Percentiles rank a stretch among this genome's conserved stretches.
Evolutionary conservation across 179 eudicot species (phyloP).

Genomic region (Silene coronaria): DNA sequence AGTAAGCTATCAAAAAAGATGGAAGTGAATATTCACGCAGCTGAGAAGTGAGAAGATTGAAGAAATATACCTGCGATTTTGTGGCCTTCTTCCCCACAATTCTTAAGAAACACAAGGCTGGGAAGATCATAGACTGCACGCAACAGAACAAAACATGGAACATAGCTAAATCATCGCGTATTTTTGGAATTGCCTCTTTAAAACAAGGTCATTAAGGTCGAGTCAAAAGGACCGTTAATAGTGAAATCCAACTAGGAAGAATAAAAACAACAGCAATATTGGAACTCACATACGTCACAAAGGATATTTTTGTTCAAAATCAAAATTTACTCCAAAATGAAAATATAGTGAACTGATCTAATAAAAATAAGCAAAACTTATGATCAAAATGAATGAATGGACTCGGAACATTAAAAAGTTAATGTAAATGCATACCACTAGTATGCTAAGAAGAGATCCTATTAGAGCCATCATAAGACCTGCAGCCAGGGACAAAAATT

Average conservation of each 20-base stretch:
- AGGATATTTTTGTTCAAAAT: neutral
- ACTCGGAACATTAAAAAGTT: neutral
- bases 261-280: neutral
- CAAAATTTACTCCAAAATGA: too few relatives aligned
- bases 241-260: neutral
- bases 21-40: neutral
- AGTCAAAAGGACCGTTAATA: neutral
- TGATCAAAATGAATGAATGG: too few relatives aligned
- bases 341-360: neutral
- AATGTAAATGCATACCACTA: slow-evolving; percentile 49
- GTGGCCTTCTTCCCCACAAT: slow-evolving; percentile 58
- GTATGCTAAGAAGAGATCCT: slow-evolving; percentile 70
- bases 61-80: slow-evolving; percentile 43
- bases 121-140: slow-evolving; percentile 66
- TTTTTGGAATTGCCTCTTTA: too few relatives aligned
- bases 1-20: neutral
- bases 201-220: neutral
- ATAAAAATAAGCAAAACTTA: neutral
- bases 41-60: neutral
- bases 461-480: slow-evolving; percentile 84
- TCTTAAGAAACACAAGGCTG: slow-evolving; percentile 58
- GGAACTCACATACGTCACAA: neutral
- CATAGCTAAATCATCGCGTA: neutral
- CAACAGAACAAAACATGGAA: neutral
- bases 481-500: slow-evolving; percentile 27